Evolutionary conservation across 257 asterid species (phyloP), one percentile per base, ranked within the genome.

Genomic region (Anisodus tanguticus): DNA sequence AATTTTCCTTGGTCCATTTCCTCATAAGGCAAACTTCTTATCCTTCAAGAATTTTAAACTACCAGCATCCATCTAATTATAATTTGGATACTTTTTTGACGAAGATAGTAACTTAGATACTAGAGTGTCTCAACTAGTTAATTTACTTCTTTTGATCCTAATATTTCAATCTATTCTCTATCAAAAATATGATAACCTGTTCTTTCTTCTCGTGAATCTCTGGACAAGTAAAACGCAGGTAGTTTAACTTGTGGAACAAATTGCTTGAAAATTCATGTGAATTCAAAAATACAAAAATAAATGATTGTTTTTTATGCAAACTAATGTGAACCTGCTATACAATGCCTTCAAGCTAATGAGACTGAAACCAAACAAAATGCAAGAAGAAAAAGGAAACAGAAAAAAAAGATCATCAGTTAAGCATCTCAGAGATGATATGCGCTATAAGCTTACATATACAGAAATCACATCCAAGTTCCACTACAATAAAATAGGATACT

Each of bases 21-120:
- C 47, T 51, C 11, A 12, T 51, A 76, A 76, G 81, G 47, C 51
- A 7, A 76, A 13, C 62, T 76, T 31, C 63, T 51, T 74, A 74
- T 74, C 60, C 60, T 74, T 49, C 60, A 74, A 19, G 80, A 51
- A 76, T 51, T 51, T 76, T 76, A 53, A 26, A 76, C 63, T 76
- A 53, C 81, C 62, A 76, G 47, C 7, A 76, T 53, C 63, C 53
- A 22, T 51, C 80, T 74, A 19, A 74, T 22, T 49, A 43, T 74
- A 74, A 49, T 49, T 49, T 53, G 6, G 60, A 74, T 49, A 49
- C 43, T 22, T 11, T 8, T 69, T 49, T 74, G 1, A 49, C 47
- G 62, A 74, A 74, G 60, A 74, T 49, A 7, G 1, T 11, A 49
- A 49, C 62, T 74, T 47, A 49, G 3, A 74, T 53, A n/a, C 39